Conservation (phyloP, 345 rosid genomes). For the Populus ilicifolia region DNA sequence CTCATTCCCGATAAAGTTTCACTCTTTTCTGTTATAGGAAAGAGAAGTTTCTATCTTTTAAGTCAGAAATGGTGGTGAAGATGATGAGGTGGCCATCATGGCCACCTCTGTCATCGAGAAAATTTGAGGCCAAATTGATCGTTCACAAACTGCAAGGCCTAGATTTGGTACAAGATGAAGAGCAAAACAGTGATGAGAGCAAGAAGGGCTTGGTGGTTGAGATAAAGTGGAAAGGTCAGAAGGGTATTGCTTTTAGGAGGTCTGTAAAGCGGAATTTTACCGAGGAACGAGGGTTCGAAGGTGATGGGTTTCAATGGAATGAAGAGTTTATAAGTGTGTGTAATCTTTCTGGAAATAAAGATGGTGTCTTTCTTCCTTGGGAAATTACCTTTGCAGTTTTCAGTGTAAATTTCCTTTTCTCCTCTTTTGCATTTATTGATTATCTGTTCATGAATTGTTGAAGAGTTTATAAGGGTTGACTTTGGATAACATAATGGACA, state of each 20-base stretch:
- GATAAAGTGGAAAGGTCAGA: constrained; percentile 55
- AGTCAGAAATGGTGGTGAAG: constrained; percentile 38
- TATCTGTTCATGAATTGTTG: constrained; percentile 3
- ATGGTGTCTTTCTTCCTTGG: constrained; percentile 46
- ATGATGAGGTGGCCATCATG: constrained; percentile 59
- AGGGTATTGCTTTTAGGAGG: constrained; percentile 30
- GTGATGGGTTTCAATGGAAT: constrained; percentile 60
- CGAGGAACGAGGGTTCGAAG: constrained; percentile 38
- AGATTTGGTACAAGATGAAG: constrained; percentile 12
- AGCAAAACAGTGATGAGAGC: constrained; percentile 13
- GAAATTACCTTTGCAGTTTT: constrained; percentile 46
- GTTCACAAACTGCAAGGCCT: constrained; percentile 40
- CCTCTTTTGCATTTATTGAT: not conserved
- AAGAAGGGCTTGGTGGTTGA: constrained; percentile 42
- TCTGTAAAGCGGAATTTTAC: constrained; percentile 36
- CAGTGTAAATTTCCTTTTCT: constrained; percentile 32
- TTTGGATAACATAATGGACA: not conserved
- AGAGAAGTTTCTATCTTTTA: not conserved
- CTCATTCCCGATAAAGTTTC: not conserved
- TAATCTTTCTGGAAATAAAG: constrained; percentile 42
- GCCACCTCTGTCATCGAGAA: constrained; percentile 44
- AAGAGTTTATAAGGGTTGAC: not conserved
- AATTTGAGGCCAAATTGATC: constrained; percentile 38
- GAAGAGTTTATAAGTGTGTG: constrained; percentile 52
- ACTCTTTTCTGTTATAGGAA: not conserved